These are phyloP conservation scores for Sugiyamaella novakii DNA, from an alignment of 1,139 yeast genomes.

Conservation along the genomic window DNA sequence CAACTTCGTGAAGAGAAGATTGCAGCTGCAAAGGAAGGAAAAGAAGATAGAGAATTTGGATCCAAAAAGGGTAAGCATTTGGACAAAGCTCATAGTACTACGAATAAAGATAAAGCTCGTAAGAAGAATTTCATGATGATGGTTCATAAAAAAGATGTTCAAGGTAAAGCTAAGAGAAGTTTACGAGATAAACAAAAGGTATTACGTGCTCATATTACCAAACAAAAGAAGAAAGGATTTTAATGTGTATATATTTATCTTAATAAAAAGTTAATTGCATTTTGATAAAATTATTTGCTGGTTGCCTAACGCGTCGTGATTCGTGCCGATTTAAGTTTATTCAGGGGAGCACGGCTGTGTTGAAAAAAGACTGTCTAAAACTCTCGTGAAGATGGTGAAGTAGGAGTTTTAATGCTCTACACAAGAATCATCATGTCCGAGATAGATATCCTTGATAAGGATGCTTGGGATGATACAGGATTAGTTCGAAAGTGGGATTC, in stretches of 20 bases:
- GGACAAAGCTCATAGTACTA: slow-evolving; percentile 79
- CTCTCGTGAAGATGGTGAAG: too few species aligned
- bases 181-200: slow-evolving; percentile 88
- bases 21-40: slow-evolving; percentile 84
- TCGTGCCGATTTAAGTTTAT: too few species aligned
- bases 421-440: too few species aligned
- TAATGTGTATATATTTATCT: slow-evolving; percentile 19
- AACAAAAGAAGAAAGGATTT: slow-evolving; percentile 82
- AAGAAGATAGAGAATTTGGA: slow-evolving; percentile 91
- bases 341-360: too few species aligned
- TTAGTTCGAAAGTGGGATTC: slow-evolving; percentile 34
- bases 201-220: slow-evolving; percentile 78
- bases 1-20: slow-evolving; percentile 87
- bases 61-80: slow-evolving; percentile 68
- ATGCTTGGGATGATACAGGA: slow-evolving; percentile 37
- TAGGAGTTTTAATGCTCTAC: too few species aligned
- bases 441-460: slow-evolving; percentile 28
- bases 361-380: too few species aligned
- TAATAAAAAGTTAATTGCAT: slow-evolving; percentile 8
- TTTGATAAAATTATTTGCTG: too few species aligned
- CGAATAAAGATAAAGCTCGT: slow-evolving; percentile 93
- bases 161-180: slow-evolving; percentile 89
- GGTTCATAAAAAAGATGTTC: slow-evolving; percentile 92
- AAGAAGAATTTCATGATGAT: slow-evolving; percentile 99
- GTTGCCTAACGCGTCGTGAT: too few species aligned